Evolutionary conservation across 495 filamentous ascomycete species (phyloP), one percentile per base, ranked within the genome.

Genomic region (Chaetomium cochliodes): DNA sequence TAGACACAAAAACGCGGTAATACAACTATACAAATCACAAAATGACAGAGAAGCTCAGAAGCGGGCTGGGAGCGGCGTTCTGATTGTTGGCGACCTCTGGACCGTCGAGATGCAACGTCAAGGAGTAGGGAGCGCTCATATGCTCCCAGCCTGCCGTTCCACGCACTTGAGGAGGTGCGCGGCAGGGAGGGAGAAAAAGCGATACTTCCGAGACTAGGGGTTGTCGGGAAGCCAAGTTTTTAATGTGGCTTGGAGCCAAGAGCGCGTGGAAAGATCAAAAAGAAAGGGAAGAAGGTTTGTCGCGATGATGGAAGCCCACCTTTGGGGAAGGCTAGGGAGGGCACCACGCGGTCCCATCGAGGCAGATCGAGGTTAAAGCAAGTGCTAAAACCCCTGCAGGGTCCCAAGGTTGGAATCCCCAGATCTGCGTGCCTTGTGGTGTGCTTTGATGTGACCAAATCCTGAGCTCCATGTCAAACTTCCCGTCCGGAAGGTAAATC

Each of bases 181-280:
- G 2, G n/a, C 18, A 7, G 18, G 18, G n/a, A 47, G n/a, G 5
- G 16, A 47, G n/a, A 47, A 47, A 5, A 44, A 44, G 11, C 41
- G 41, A 44, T 16, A 6, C 41, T 18, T 44, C 16, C 15, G 41
- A 44, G 41, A 6, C 41, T 15, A 44, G 16, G 13, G 41, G 13
- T 15, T 15, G 41, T 44, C 16, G 18, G 18, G 41, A 44, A 44
- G 41, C 1, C 1, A 2, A 6, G 16, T 44, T 44, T 44, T 18
- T 16, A 2, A 44, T 11, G 41, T 44, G 41, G 41, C 41, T 44
- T 44, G 41, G 16, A 18, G 16, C 41, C 13, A 18, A 44, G 41
- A 44, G 41, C 44, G n/a, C 44, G 44, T n/a, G 16, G 18, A 47
- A 47, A 47, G 44, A 47, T 44, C 41, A 44, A 44, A 44, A 44